Evolutionary conservation across 2,329 filamentous ascomycete species (phyloP), one percentile per base, ranked within the genome.

Genomic region (Exophiala sideris): DNA sequence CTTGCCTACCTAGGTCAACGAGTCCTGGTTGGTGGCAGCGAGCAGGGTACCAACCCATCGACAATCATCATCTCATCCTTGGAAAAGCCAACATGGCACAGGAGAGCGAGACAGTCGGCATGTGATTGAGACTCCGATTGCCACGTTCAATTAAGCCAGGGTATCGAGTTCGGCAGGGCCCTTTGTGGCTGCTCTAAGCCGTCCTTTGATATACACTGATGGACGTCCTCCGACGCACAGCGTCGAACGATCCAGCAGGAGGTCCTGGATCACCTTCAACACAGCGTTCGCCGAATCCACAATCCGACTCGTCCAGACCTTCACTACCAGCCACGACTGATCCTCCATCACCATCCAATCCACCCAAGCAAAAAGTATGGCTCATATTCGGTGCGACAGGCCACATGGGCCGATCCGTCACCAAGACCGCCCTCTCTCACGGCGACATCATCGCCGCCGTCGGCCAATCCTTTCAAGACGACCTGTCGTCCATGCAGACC

Each of bases 381-480:
- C 84, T 97, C 68, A 79, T 97, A 50, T 99, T 96, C 71, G 94
- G 94, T 45, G 91, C 90, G 45, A 96, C 91, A n/a, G 94, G 94
- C 52, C 94, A 99, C 66, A 95, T 97, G 79, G 94, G 94, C 55
- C 86, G 90, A 48, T 95, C 89, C 6, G 82, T 97, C 16, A 89
- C 92, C 56, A 92, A 94, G 66, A 84, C 82, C 50, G 90, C 88
- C 12, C 79, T 97, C 18, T 78, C 83, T 12, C 87, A 90, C 64
- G 87, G 87, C 63, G 94, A 99, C 68, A 79, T 86, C 47, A 92
- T 96, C 53, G 85, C 86, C 2, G 90, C 90, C 5, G 91, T 96
- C 8, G 94, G 94, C 7, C 86, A 89, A 59, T 86, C 85, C 11
- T 84, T 88, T 65, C 88, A 95, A 73, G 89, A 89, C 54, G 86